phyloP scores from a whole-genome alignment of 176 grass and related monocot genomes.

The Puccinellia tenuiflora region DNA sequence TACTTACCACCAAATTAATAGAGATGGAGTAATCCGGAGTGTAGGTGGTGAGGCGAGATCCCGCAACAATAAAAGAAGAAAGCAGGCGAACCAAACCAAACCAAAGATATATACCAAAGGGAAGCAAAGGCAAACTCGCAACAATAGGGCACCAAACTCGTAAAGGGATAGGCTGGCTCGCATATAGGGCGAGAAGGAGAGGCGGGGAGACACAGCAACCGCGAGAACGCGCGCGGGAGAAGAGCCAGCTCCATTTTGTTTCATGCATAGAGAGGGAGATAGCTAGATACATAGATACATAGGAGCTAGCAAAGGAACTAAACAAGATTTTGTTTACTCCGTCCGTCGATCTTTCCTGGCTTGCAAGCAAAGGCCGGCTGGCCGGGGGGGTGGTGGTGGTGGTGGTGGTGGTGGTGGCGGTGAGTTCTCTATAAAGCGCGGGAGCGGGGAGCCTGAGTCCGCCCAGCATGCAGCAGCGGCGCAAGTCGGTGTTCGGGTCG shows the following conservation, averaged over 20 bases:
- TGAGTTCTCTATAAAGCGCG: conserved; percentile 8
- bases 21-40: background rate
- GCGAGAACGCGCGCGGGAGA: background rate
- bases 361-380: conserved; percentile 1
- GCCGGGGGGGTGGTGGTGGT: background rate
- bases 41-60: conserved; percentile 36
- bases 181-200: conserved; percentile 50
- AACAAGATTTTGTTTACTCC: background rate
- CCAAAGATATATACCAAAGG: conserved; percentile 51
- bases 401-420: background rate
- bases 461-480: conserved; percentile 63
- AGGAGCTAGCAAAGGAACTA: conserved; percentile 1
- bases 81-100: conserved; percentile 59
- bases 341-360: background rate
- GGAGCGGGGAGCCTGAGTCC: background rate
- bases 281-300: background rate
- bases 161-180: conserved; percentile 21
- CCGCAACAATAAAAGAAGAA: conserved; percentile 50
- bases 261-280: background rate
- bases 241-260: conserved; percentile 12
- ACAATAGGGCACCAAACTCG: conserved; percentile 41
- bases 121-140: conserved; percentile 37
- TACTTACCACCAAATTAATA: conserved; percentile 15
- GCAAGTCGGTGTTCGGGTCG: conserved; percentile 62
- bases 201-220: background rate